These are phyloP conservation scores for Elaeis guineensis DNA, from an alignment of 176 grass and related monocot species.

Conservation along the genomic window DNA sequence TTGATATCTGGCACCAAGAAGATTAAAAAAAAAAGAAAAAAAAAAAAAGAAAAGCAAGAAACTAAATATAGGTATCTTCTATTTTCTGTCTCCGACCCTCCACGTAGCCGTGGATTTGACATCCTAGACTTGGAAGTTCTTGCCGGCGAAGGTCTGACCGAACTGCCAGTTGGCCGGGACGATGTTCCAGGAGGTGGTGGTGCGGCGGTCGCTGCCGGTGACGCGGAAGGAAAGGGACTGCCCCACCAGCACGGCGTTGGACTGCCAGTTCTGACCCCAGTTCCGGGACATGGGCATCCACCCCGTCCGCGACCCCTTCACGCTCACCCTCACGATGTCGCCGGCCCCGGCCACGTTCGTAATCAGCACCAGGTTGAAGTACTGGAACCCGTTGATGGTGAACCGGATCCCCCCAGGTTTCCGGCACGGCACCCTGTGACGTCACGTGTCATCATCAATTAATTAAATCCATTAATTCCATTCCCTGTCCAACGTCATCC, in stretches of 20 bases:
- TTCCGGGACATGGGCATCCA: conserved; percentile 23
- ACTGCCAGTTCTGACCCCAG: conserved; percentile 30
- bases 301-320: conserved; percentile 13
- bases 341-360: conserved; percentile 23
- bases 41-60: too few species aligned
- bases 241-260: conserved; percentile 16
- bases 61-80: too few species aligned
- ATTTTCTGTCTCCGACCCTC: too few species aligned
- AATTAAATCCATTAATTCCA: too few species aligned
- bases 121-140: neutral
- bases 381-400: conserved; percentile 22
- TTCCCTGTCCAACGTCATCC: too few species aligned
- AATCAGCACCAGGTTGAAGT: conserved; percentile 32
- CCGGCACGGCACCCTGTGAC: conserved; percentile 22
- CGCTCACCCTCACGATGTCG: conserved; percentile 16
- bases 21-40: too few species aligned
- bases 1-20: too few species aligned
- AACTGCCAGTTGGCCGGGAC: conserved; percentile 18
- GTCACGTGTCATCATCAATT: neutral
- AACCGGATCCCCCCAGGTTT: conserved; percentile 18
- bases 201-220: conserved; percentile 25
- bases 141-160: conserved; percentile 26
- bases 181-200: conserved; percentile 22
- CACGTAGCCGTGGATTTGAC: too few species aligned
- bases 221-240: conserved; percentile 23